A percentile compares a stretch with the other conserved stretches of the same genome.
phyloP scores from a whole-genome alignment of 2,329 filamentous ascomycete species.

The Aphanoascus verrucosus region DNA sequence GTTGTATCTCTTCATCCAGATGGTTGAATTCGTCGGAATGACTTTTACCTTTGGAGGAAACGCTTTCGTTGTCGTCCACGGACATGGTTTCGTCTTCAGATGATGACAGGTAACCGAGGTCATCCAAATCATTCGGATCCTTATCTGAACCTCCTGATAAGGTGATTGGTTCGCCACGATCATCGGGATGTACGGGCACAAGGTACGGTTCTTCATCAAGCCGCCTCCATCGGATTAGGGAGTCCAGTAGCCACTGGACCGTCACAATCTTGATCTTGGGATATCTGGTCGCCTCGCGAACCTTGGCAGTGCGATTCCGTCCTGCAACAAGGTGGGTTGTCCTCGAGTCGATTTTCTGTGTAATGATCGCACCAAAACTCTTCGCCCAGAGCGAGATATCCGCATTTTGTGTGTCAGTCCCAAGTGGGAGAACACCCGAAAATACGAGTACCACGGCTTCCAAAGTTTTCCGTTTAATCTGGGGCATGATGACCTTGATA shows the following conservation, averaged over 20 bases:
- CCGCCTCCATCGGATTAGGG: conserved; percentile 70
- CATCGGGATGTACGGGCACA: conserved; percentile 63
- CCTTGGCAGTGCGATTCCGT: conserved; percentile 72
- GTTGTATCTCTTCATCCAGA: conserved; percentile 39
- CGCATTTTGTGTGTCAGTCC: conserved; percentile 64
- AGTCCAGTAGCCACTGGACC: conserved; percentile 79
- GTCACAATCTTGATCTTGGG: conserved; percentile 81
- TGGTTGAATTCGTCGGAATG: conserved; percentile 29
- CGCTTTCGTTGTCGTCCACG: conserved; percentile 23
- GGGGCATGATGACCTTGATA: conserved; percentile 70
- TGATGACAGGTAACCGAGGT: conserved; percentile 12
- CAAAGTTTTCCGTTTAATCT: conserved; percentile 67
- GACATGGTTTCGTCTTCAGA: conserved; percentile 20
- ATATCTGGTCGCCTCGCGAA: conserved; percentile 71
- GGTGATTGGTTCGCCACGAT: conserved; percentile 40
- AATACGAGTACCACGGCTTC: conserved; percentile 69
- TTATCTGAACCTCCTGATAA: conserved; percentile 24
- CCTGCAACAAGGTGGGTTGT: conserved; percentile 45
- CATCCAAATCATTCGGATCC: conserved; percentile 10
- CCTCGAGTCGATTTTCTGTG: conserved; percentile 35
- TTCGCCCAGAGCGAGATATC: conserved; percentile 81
- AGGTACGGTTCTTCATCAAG: conserved; percentile 69
- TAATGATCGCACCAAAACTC: conserved; percentile 63
- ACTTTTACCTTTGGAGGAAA: conserved; percentile 30
- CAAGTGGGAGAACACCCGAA: conserved; percentile 79